phyloP scores from a whole-genome alignment of 108 stramenopile genomes.

The Halocafeteria seosinensis region DNA sequence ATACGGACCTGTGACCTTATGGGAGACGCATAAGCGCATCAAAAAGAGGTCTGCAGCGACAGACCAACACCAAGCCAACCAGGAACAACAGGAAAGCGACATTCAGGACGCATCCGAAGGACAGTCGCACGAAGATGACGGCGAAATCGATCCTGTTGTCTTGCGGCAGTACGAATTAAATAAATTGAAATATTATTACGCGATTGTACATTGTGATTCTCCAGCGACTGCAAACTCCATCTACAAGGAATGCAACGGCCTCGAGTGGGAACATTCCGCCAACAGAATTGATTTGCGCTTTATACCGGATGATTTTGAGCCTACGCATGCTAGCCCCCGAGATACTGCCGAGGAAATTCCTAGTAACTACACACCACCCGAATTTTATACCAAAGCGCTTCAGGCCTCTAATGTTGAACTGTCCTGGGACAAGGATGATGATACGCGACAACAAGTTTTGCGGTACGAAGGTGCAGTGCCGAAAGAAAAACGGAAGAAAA shows the following conservation, averaged over 20 bases:
- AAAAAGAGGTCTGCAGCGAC: conserved; percentile 38
- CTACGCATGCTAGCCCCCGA: conserved; percentile 43
- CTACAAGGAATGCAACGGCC: conserved; percentile 72
- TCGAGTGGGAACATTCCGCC: conserved; percentile 80
- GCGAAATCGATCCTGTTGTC: conserved; percentile 61
- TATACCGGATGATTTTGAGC: conserved; percentile 49
- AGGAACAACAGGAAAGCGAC: too few species aligned
- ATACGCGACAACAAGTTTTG: conserved; percentile 13
- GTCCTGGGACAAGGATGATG: conserved; percentile 90
- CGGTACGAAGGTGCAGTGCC: not conserved
- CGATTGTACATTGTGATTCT: conserved; percentile 58
- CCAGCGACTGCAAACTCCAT: conserved; percentile 52
- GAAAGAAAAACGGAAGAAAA: not conserved
- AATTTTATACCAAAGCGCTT: conserved; percentile 61
- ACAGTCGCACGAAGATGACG: not conserved
- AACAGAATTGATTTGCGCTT: conserved; percentile 70
- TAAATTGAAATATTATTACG: conserved; percentile 85
- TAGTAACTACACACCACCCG: conserved; percentile 66
- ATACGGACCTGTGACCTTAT: conserved; percentile 63
- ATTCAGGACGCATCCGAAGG: not conserved
- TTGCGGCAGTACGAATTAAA: conserved; percentile 79
- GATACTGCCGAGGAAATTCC: conserved; percentile 56
- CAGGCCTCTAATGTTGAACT: conserved; percentile 73
- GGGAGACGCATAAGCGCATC: too few species aligned
- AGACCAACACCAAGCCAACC: not conserved